Evolutionary conservation across 441 rosid genomes (phyloP), one percentile per base, ranked within the genome.

Genomic region (Dalechampia spathulata): DNA sequence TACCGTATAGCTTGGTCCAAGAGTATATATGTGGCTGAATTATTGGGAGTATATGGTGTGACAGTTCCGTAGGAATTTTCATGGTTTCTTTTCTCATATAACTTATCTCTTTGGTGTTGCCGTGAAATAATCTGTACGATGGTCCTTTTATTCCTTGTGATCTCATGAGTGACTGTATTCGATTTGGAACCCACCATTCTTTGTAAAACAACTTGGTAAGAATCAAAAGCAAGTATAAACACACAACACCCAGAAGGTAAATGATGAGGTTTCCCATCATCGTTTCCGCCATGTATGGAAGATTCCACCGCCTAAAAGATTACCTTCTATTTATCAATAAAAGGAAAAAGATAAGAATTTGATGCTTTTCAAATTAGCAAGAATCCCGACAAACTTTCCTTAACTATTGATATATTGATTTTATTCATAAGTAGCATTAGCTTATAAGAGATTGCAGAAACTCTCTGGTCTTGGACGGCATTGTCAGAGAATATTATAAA

Each of bases 131-230:
- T 58, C 49, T 66, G 63, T 55, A 59, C 37, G 74, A 22, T 34
- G 75, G 79, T 17, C 80, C 80, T 51, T 34, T 47, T 7, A 72
- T 65, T 40, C 72, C 69, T 50, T 72, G 77, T 11, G 54, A 51
- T 4, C 43, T 57, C 74, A 71, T 65, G 39, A 55, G 22, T 13
- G 61, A 40, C 44, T 57, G 64, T 19, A 59, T 15, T 49, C 57
- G 49, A 8, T 58, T 38, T 13, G 74, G 72, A n/a, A 16, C 40
- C 66, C 49, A 57, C 76, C 70, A 68, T 30, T 60, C n/a, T 48
- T 62, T 39, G 48, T 44, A 10, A 5, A 62, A 2, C 22, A 65
- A 45, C 20, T 58, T 49, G 46, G 37, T 15, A 5, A 65, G 44
- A 36, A 57, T 8, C 19, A 28, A 25, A 22, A 71, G 43, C 17